phyloP scores from a whole-genome alignment of 108 stramenopile genomes.

The Poteriospumella lacustris region DNA sequence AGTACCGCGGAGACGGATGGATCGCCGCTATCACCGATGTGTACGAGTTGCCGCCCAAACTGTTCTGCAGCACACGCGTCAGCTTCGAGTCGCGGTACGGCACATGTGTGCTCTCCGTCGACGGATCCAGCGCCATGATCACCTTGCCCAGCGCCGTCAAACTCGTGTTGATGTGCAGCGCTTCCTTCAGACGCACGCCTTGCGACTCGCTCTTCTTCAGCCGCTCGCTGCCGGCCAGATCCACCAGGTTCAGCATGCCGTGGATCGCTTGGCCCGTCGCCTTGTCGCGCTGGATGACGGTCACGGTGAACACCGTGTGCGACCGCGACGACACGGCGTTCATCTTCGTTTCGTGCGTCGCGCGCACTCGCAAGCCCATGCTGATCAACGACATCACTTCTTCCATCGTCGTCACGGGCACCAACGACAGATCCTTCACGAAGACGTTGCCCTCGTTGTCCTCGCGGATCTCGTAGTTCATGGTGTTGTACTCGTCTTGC shows the following conservation, averaged over 20 bases:
- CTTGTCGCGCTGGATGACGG: slow-evolving; percentile 51
- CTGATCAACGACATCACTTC: slow-evolving; percentile 53
- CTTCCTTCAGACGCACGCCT: slow-evolving; percentile 50
- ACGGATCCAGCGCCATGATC: slow-evolving; percentile 32
- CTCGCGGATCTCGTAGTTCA: slow-evolving; percentile 56
- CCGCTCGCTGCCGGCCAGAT: slow-evolving; percentile 84
- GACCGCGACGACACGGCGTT: slow-evolving; percentile 74
- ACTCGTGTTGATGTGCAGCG: slow-evolving; percentile 57
- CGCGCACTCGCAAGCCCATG: slow-evolving; percentile 48
- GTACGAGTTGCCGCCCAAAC: slow-evolving; percentile 86
- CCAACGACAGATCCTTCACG: slow-evolving; percentile 53
- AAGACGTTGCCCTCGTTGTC: slow-evolving; percentile 57
- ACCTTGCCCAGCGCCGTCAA: slow-evolving; percentile 61
- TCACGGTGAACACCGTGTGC: slow-evolving; percentile 73
- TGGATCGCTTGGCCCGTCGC: slow-evolving; percentile 47
- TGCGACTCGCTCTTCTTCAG: slow-evolving; percentile 73
- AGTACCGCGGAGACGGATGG: slow-evolving; percentile 71
- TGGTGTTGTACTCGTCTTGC: slow-evolving; percentile 45
- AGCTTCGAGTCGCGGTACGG: slow-evolving; percentile 91
- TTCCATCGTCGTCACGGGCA: slow-evolving; percentile 44
- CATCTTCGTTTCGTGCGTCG: slow-evolving; percentile 65
- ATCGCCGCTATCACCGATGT: slow-evolving; percentile 94
- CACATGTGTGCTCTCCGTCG: slow-evolving; percentile 61
- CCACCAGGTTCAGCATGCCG: slow-evolving; percentile 51
- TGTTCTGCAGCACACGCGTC: slow-evolving; percentile 87